These are phyloP conservation scores for Mariannaea elegans DNA, from an alignment of 2,329 filamentous ascomycete genomes.

Conservation along the genomic window DNA sequence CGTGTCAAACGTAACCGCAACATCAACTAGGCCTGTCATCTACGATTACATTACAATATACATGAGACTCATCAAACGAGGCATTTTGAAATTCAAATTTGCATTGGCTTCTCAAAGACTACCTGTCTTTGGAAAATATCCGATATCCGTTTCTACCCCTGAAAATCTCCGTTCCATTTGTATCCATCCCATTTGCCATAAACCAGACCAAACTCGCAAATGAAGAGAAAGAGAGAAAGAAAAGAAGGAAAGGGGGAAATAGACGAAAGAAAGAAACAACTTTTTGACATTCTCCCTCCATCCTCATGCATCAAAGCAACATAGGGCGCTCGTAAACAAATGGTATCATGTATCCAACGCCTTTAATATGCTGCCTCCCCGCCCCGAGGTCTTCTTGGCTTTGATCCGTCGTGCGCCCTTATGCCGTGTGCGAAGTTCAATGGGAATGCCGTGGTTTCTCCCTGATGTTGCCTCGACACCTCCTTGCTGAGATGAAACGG, in stretches of 20 bases:
- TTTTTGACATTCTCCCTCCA: background rate
- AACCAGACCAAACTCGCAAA: conserved; percentile 13
- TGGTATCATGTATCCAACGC: conserved; percentile 44
- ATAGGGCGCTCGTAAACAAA: conserved; percentile 22
- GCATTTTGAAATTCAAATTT: conserved; percentile 16
- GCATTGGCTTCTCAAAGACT: conserved; percentile 15
- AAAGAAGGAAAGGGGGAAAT: conserved; percentile 22
- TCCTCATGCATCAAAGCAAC: conserved; percentile 5
- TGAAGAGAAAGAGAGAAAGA: conserved; percentile 16
- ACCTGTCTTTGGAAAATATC: background rate
- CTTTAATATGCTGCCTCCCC: conserved; percentile 36
- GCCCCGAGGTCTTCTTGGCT: background rate
- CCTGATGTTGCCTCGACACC: conserved; percentile 6
- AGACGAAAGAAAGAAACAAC: conserved; percentile 19
- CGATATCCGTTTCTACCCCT: background rate
- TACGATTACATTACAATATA: too few species aligned
- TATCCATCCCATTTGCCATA: conserved; percentile 24
- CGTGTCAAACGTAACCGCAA: background rate
- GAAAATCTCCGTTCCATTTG: conserved; percentile 17
- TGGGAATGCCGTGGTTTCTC: background rate
- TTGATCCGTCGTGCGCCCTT: conserved; percentile 1
- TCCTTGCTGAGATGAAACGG: conserved; percentile 10
- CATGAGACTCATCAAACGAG: background rate
- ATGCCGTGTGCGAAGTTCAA: background rate
- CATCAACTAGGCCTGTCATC: conserved; percentile 4